These are phyloP conservation scores for Chaetomiaceae sp. DNA, from an alignment of 2,329 filamentous ascomycete genomes.

Conservation along the genomic window DNA sequence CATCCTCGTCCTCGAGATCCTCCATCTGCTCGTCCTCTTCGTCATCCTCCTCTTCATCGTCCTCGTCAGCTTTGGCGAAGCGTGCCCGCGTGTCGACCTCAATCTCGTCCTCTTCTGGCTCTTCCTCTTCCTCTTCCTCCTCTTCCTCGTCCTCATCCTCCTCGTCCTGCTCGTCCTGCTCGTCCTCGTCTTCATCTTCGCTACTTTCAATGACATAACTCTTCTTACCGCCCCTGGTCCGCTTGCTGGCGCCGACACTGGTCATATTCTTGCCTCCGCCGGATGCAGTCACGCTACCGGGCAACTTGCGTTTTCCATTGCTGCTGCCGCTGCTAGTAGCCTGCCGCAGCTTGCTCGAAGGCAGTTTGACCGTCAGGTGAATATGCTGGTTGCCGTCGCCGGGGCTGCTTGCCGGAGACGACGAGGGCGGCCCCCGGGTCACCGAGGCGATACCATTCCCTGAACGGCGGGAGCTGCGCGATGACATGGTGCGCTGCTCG, in stretches of 20 bases:
- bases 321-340: slow-evolving; percentile 39
- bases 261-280: slow-evolving; percentile 33
- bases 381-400: slow-evolving; percentile 40
- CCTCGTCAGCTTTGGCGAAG: slow-evolving; percentile 31
- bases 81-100: slow-evolving; percentile 26
- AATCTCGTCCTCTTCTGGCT: slow-evolving; percentile 30
- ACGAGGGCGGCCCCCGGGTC: slow-evolving; percentile 40
- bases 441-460: slow-evolving; percentile 39
- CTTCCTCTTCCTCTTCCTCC: slow-evolving; percentile 38
- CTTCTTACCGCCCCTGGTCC: slow-evolving; percentile 51
- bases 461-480: slow-evolving; percentile 45
- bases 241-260: slow-evolving; percentile 40
- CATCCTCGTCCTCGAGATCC: slow-evolving; percentile 26
- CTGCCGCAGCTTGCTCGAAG: slow-evolving; percentile 50
- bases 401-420: slow-evolving; percentile 35
- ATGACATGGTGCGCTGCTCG: slow-evolving; percentile 42
- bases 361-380: slow-evolving; percentile 50
- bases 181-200: slow-evolving; percentile 37
- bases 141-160: slow-evolving; percentile 39
- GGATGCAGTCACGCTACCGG: slow-evolving; percentile 25
- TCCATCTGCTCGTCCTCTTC: slow-evolving; percentile 21
- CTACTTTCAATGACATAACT: slow-evolving; percentile 56
- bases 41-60: slow-evolving; percentile 39
- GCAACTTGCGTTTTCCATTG: slow-evolving; percentile 28
- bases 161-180: slow-evolving; percentile 31